phyloP scores from a whole-genome alignment of 345 rosid species.

The Syzygium oleosum region DNA sequence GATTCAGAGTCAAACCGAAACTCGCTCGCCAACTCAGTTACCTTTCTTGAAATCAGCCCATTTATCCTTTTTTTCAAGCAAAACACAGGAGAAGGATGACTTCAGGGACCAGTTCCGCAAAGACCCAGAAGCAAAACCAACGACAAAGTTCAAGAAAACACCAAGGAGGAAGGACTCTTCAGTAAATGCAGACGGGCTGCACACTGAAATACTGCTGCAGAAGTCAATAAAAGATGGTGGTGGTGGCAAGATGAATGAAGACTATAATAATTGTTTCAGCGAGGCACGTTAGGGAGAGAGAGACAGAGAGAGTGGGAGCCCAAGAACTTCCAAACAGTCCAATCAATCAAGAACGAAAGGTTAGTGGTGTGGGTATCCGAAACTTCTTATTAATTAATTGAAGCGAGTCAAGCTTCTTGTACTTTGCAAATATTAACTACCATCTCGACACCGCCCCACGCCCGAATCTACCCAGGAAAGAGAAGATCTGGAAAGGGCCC shows the following conservation, averaged over 20 bases:
- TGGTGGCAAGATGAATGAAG: background rate
- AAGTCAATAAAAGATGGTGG: background rate
- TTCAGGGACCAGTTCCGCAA: background rate
- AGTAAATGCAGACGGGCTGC: background rate
- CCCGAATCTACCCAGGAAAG: background rate
- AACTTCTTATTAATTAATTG: background rate
- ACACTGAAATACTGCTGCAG: background rate
- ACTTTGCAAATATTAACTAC: accelerated
- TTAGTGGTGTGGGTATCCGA: background rate
- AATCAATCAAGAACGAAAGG: background rate
- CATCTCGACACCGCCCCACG: background rate
- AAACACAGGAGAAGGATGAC: background rate
- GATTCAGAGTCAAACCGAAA: background rate
- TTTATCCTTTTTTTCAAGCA: background rate
- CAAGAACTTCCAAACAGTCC: background rate
- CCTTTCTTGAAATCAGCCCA: background rate
- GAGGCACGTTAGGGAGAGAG: background rate
- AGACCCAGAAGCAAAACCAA: background rate
- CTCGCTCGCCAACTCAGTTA: background rate
- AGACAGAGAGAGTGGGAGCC: background rate
- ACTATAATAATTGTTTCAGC: background rate
- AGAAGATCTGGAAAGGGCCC: background rate
- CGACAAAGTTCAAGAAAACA: background rate
- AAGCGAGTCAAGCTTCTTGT: background rate
- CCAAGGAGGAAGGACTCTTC: background rate